Evolutionary conservation across 2,329 filamentous ascomycete species (phyloP).

Genomic region (Epichloe sibirici): DNA sequence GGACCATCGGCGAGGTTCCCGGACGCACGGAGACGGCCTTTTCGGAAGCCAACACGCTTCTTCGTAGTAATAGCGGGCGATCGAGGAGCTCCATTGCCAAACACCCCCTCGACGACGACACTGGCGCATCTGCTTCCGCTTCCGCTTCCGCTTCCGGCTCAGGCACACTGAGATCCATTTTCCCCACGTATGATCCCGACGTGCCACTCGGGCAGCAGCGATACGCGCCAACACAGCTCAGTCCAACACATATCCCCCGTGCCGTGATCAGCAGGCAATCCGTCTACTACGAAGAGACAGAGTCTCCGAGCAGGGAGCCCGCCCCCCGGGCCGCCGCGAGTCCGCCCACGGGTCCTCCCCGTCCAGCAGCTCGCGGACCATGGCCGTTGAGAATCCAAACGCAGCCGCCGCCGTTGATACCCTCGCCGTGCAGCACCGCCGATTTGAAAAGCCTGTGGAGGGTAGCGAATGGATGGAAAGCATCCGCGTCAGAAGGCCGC

Average conservation of each 20-base stretch:
- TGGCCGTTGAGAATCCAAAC: slow-evolving; percentile 21
- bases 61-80: slow-evolving; percentile 34
- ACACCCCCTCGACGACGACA: slow-evolving; percentile 29
- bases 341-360: slow-evolving; percentile 11
- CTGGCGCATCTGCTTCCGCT: slow-evolving; percentile 15
- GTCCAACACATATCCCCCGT: slow-evolving; percentile 50
- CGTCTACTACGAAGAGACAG: slow-evolving; percentile 29
- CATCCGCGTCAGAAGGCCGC: slow-evolving; percentile 44
- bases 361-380: slow-evolving; percentile 8
- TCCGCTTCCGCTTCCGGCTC: slow-evolving; percentile 19
- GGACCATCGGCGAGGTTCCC: slow-evolving; percentile 29
- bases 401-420: slow-evolving; percentile 30
- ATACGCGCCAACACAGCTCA: slow-evolving; percentile 56
- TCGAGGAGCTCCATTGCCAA: slow-evolving; percentile 48
- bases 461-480: slow-evolving; percentile 57
- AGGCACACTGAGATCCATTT: slow-evolving; percentile 52
- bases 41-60: slow-evolving; percentile 37
- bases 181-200: slow-evolving; percentile 60
- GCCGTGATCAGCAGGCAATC: slow-evolving; percentile 54
- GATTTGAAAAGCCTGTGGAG: slow-evolving; percentile 57
- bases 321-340: slow-evolving; percentile 4
- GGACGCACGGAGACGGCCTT: slow-evolving; percentile 38
- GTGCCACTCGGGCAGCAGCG: slow-evolving; percentile 54
- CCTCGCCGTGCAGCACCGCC: slow-evolving; percentile 42
- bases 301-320: not conserved